Evolutionary conservation across 106 monocot genomes (phyloP), one percentile per base, ranked within the genome.

Genomic region (Triglochin maritima): DNA sequence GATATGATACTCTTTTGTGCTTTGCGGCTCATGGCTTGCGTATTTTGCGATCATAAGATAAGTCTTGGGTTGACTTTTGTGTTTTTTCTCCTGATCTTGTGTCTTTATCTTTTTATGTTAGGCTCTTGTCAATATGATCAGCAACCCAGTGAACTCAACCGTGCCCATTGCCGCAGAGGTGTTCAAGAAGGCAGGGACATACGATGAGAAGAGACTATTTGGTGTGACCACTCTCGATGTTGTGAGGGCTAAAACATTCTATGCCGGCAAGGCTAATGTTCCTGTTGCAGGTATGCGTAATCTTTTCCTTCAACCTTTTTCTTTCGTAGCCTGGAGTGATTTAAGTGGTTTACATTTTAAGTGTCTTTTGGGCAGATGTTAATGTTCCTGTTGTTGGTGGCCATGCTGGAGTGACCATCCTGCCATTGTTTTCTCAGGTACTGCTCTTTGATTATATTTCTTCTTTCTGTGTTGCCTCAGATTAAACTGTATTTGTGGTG

Each of bases 111-210:
- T 72, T 52, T 45, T 43, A 12, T 15, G 57, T 65, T 68, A 83
- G 86, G 84, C 85, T 13, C 6, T 82, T 62, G 89, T 94, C 4
- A 94, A 94, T 61, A 85, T 94, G 84, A 94, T 94, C 4, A 94
- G 94, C 84, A 94, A 94, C 44, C 94, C 94, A 0, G 94, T 94
- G 80, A 94, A 94, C 63, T 94, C 94, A 8, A 94, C 94, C 3
- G 94, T 95, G 52, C 94, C 90, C 0, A 95, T 95, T 76, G 87
- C 94, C 3, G 68, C 94, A 0, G 94, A 95, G 73, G 87, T 95
- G 44, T 95, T 95, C 71, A 95, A 95, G 83, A 95, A 90, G 80
- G 83, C 87, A 0, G 87, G 94, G 4, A 90, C 90, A 2, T 95
- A 87, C 43, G 76, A 95, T 66, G 87, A 80, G 80, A 94, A 83